Evolutionary conservation across 2,329 filamentous ascomycete species (phyloP).

Genomic region (Colletotrichum plurivorum): DNA sequence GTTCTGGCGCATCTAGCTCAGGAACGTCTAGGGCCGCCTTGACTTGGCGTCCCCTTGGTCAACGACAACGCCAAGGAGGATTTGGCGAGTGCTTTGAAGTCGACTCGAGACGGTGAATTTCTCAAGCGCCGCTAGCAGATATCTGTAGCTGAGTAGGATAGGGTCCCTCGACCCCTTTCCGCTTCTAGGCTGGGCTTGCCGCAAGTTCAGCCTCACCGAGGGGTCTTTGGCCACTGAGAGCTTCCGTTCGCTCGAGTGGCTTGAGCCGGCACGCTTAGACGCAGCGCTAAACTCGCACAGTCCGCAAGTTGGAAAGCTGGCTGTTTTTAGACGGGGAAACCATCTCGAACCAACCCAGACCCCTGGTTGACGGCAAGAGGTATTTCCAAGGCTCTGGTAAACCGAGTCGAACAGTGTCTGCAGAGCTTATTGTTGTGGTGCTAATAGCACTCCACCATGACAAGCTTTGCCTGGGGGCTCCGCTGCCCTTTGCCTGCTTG

Average conservation of each 20-base stretch:
- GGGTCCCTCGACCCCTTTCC: slow-evolving; percentile 16
- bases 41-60: slow-evolving; percentile 21
- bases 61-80: slow-evolving; percentile 3
- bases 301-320: slow-evolving; percentile 5
- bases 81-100: slow-evolving; percentile 12
- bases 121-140: not conserved
- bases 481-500: not conserved
- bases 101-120: slow-evolving; percentile 7
- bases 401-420: not conserved
- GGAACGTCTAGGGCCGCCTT: slow-evolving; percentile 26
- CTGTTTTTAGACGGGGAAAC: slow-evolving; percentile 23
- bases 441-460: not conserved
- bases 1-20: slow-evolving; percentile 22
- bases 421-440: too few species aligned
- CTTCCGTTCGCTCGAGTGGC: slow-evolving; percentile 12
- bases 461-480: not conserved
- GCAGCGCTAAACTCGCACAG: slow-evolving; percentile 15
- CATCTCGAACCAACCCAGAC: not conserved
- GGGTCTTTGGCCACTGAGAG: slow-evolving; percentile 30
- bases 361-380: slow-evolving; percentile 15
- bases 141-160: slow-evolving; percentile 9
- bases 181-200: slow-evolving; percentile 20
- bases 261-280: slow-evolving; percentile 10
- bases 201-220: slow-evolving; percentile 20
- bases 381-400: slow-evolving; percentile 23